Percentiles rank a stretch among this genome's conserved stretches.
Conservation (phyloP, 306 rosid genomes). For the Medicago arabica region DNA sequence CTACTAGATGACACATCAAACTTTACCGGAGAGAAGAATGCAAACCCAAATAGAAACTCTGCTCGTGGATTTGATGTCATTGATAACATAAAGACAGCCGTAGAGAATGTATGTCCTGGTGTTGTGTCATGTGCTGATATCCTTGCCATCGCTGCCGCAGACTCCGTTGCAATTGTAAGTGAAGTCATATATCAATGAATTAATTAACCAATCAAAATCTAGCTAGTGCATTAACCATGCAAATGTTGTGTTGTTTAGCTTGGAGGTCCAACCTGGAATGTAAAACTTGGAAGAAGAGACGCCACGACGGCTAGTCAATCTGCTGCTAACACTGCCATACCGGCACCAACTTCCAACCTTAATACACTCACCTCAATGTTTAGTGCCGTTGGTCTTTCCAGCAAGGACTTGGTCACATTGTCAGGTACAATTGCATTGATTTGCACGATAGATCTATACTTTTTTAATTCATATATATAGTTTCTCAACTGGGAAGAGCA, state of each 20-base stretch:
- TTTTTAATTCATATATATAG: no score
- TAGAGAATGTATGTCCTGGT: constrained; percentile 77
- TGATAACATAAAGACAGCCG: constrained; percentile 76
- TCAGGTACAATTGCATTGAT: constrained; percentile 50
- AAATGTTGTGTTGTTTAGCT: no score
- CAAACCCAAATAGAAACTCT: constrained; percentile 74
- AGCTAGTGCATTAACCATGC: not conserved
- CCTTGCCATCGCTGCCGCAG: constrained; percentile 73
- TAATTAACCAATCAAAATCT: not conserved
- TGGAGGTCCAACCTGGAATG: constrained; percentile 83
- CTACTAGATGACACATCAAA: constrained; percentile 81
- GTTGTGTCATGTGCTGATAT: constrained; percentile 91
- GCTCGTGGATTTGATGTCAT: constrained; percentile 79
- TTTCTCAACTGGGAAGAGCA: not conserved
- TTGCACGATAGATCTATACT: not conserved
- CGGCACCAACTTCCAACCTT: constrained; percentile 71
- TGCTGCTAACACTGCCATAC: constrained; percentile 79
- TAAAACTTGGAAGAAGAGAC: constrained; percentile 90
- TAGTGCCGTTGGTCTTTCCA: constrained; percentile 75
- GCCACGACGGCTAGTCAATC: constrained; percentile 68
- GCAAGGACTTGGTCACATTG: constrained; percentile 79
- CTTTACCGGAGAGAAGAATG: constrained; percentile 85
- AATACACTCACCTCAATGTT: constrained; percentile 68
- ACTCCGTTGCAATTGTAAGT: constrained; percentile 70
- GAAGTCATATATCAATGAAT: not conserved